Base-by-base conservation (phyloP, 108 stramenopile species). In the Nitzschia sp. region DNA sequence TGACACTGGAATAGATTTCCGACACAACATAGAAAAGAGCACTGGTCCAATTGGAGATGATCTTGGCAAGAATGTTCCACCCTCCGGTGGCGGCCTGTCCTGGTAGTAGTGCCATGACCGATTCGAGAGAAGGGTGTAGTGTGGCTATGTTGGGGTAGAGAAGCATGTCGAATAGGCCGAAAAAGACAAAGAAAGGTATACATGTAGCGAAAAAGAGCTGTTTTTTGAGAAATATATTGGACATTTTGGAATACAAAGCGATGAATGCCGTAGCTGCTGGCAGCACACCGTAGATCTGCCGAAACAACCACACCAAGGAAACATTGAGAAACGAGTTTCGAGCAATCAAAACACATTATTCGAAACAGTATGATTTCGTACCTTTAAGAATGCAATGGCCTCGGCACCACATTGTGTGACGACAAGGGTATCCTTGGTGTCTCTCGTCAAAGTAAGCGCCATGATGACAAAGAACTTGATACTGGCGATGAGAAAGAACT, bases 391-490 rank as follows among this genome's bases (percentile, higher is more conserved):
- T 10, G 92, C 94, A 79, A 98, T 98, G 25, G 96, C 91, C 80
- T 98, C 97, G 15, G 97, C 97, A 2, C 97, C 97, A 74, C 96
- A 96, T 57, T 91, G 91, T 9, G 97, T 96, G 22, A 98, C 96
- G 15, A 98, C 88, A 51, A 98, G 79, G 7, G 97, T 96, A 76
- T 98, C 97, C 79, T 98, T 98, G 12, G 90, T 87, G 75, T 98
- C 97, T 38, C 97, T 63, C 3, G 97, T 96, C 65, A 98, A 58
- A 15, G 94, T 95, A 64, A 98, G 74, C 9, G 95, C 95, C 69
- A 98, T 76, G 53, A 98, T 92, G 24, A 97, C 90, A 71, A 94
- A 96, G 86, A 98, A 97, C 65, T 97, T 96, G 70, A 98, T 96
- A 21, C 80, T 61, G 8, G 94, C 94, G 44, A 98, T 80, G 24